Conservation (phyloP, 2,329 filamentous ascomycete species). For the Fusarium solani-melongenae region DNA sequence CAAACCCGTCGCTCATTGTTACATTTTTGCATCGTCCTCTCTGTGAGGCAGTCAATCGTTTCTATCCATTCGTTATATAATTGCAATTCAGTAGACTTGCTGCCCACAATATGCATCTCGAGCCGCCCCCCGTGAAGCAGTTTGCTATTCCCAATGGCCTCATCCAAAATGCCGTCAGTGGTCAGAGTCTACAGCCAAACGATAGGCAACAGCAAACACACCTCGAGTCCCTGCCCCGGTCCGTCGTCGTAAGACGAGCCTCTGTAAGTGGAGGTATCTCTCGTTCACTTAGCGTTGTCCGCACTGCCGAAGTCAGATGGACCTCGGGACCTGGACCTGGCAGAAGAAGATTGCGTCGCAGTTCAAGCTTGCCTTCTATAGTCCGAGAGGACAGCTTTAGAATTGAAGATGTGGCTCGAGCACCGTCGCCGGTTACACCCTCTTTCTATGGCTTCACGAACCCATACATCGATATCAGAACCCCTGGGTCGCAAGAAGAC, state of each 20-base stretch:
- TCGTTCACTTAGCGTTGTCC: constrained; percentile 15
- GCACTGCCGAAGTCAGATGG: constrained; percentile 10
- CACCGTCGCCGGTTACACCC: background rate
- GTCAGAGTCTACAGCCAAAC: background rate
- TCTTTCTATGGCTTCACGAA: background rate
- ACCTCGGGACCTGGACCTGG: constrained; percentile 3
- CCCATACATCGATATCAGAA: background rate
- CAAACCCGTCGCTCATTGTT: background rate
- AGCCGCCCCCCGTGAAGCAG: background rate
- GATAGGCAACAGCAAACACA: constrained; percentile 1
- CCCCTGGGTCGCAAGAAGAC: background rate
- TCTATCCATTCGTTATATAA: background rate
- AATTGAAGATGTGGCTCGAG: background rate
- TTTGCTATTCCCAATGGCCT: constrained; percentile 12
- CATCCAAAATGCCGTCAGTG: constrained; percentile 2
- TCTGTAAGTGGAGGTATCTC: background rate
- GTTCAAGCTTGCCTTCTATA: constrained; percentile 8
- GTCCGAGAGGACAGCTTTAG: background rate
- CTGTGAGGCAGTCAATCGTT: background rate
- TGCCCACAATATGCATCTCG: background rate
- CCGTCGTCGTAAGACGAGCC: constrained; percentile 5
- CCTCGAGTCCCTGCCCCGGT: constrained; percentile 1
- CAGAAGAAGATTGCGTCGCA: constrained; percentile 1
- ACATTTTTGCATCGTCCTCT: background rate
- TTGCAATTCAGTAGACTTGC: background rate